phyloP scores from a whole-genome alignment of 2,329 filamentous ascomycete species.

The Coniochaeta prunicola region DNA sequence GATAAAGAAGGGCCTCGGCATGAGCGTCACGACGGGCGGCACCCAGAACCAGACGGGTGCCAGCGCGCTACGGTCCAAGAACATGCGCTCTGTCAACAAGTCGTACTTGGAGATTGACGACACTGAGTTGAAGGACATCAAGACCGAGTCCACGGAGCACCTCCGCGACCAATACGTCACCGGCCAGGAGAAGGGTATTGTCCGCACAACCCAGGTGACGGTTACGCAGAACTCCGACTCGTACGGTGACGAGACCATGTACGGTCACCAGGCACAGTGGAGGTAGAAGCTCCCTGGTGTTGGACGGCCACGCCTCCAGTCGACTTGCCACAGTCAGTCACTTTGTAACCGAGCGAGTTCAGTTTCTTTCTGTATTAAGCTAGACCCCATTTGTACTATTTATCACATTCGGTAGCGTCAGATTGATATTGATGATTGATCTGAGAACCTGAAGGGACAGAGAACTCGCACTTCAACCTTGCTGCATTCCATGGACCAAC shows the following conservation, averaged over 20 bases:
- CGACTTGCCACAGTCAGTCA: neutral
- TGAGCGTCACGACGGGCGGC: constrained; percentile 4
- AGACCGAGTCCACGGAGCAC: constrained; percentile 8
- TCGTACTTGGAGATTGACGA: constrained; percentile 8
- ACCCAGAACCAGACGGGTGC: constrained; percentile 3
- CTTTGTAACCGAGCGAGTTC: neutral
- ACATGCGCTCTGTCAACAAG: constrained; percentile 6
- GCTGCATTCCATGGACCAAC: neutral
- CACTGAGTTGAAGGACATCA: constrained; percentile 7
- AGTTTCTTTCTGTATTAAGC: neutral
- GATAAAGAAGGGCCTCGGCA: constrained; percentile 14
- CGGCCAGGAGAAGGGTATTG: constrained; percentile 4
- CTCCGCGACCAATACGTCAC: constrained; percentile 3
- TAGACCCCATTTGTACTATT: neutral
- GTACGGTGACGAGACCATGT: neutral
- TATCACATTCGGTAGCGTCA: neutral
- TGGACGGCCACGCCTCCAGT: neutral
- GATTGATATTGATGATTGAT: neutral
- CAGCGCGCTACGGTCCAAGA: constrained; percentile 5
- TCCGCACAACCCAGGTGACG: constrained; percentile 7
- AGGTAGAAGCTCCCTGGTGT: constrained; percentile 5
- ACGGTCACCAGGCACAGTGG: constrained; percentile 5
- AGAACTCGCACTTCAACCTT: neutral
- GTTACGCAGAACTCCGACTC: constrained; percentile 4
- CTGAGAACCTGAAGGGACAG: neutral